These are phyloP conservation scores for Rhizophagus prolifer DNA, from an alignment of 192 early-diverging fungal species.

Conservation along the genomic window DNA sequence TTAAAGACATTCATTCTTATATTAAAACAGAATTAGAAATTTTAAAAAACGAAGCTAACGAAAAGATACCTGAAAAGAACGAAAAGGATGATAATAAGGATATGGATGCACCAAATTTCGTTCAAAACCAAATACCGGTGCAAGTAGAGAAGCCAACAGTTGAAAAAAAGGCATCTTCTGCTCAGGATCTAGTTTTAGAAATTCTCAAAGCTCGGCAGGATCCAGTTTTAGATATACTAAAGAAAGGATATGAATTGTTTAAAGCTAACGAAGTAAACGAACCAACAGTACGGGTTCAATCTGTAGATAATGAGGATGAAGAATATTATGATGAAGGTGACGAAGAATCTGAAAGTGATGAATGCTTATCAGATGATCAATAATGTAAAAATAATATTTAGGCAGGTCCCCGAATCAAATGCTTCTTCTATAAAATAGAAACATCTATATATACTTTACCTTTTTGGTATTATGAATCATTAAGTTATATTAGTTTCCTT, in stretches of 20 bases:
- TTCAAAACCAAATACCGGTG: background rate
- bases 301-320: background rate
- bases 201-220: background rate
- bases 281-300: background rate
- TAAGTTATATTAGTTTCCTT: background rate
- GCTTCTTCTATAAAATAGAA: too few species aligned
- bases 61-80: background rate
- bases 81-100: background rate
- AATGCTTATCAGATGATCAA: background rate
- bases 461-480: background rate
- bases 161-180: background rate
- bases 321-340: background rate
- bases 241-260: background rate
- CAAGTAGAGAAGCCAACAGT: background rate
- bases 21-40: background rate
- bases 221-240: background rate
- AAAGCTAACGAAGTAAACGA: background rate
- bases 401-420: background rate
- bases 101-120: background rate
- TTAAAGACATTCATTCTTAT: background rate
- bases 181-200: background rate
- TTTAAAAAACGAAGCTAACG: background rate
- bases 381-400: background rate
- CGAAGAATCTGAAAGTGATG: background rate
- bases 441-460: background rate